Evolutionary conservation across 768 basidiomycete genomes (phyloP), one percentile per base, ranked within the genome.

Genomic region (Tulasnella calospora): DNA sequence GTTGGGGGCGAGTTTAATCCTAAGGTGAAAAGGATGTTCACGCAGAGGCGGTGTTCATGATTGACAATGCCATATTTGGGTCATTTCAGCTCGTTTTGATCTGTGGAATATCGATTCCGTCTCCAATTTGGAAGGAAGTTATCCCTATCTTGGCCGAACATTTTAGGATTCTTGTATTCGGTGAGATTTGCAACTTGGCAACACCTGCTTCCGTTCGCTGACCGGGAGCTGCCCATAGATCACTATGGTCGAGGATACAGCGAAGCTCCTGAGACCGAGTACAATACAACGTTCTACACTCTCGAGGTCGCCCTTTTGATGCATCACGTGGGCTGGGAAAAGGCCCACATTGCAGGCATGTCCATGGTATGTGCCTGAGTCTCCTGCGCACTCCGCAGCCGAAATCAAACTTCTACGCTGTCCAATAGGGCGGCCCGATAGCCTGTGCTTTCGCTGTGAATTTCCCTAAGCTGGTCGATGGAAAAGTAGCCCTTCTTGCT

Each of bases 211-310:
- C n/a, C 8, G 30, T 21, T 9, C 71, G 51, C 38, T 67, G 81
- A 67, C n/a, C 1, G 35, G 8, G 44, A 36, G 7, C 47, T 15
- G 7, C 41, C 15, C 47, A 23, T 27, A 93, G 93, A 95, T 84
- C 86, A 94, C 27, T 94, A 93, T 79, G 94, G 93, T 17, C 88
- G 93, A 51, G 93, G 93, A 6, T 95, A 94, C 84, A 93, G 92
- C 0, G 93, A 92, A 77, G 92, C 93, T 0, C 93, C 93, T 0
- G 87, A 90, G 30, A 89, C 88, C 21, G 89, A 87, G 4, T 93
- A 94, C 82, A 88, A 92, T 80, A 84, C 88, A 0, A 84, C 86
- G 7, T 86, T 95, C 4, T 91, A 91, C 82, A 89, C 90, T 0
- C 90, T 89, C 0, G 93, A 94, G 81, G 90, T 95, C n/a, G 94